Conservation (phyloP, 179 eudicot species). For the Gypsophila paniculata region DNA sequence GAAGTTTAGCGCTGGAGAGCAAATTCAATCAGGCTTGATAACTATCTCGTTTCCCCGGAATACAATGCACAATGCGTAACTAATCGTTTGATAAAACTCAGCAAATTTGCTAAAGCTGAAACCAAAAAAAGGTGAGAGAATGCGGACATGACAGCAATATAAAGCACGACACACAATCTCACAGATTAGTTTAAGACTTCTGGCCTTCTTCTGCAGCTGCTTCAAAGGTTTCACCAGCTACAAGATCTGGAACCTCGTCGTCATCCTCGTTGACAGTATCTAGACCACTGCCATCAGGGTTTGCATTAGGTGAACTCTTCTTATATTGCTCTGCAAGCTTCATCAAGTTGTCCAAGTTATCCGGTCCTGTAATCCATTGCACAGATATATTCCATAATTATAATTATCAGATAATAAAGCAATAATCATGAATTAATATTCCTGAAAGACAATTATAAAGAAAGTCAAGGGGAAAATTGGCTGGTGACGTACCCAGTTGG, state of each 20-base stretch:
- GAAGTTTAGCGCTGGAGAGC: slow-evolving; percentile 16
- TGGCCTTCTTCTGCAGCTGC: slow-evolving; percentile 82
- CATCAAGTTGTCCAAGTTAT: slow-evolving; percentile 84
- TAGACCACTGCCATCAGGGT: slow-evolving; percentile 35
- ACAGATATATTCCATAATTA: not conserved
- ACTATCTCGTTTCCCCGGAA: slow-evolving; percentile 30
- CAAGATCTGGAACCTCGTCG: slow-evolving; percentile 95
- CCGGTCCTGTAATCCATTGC: slow-evolving; percentile 57
- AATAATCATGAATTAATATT: not conserved
- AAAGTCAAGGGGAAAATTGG: not conserved
- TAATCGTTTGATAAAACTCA: slow-evolving; percentile 28
- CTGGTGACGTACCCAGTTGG: slow-evolving; percentile 62
- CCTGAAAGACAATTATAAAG: not conserved
- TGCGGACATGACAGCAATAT: slow-evolving; percentile 23
- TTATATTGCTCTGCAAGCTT: slow-evolving; percentile 80
- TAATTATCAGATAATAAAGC: not conserved
- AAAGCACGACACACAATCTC: slow-evolving; percentile 27
- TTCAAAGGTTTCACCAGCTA: slow-evolving; percentile 87
- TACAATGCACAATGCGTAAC: slow-evolving; percentile 28
- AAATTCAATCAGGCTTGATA: slow-evolving; percentile 26
- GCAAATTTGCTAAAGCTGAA: slow-evolving; percentile 31
- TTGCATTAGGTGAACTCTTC: slow-evolving; percentile 49
- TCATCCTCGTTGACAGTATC: slow-evolving; percentile 64
- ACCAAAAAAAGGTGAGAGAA: slow-evolving; percentile 24
- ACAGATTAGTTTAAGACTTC: slow-evolving; percentile 31